These are phyloP conservation scores for Globisporangium cylindrosporum DNA, from an alignment of 352 stramenopile species.

Conservation along the genomic window DNA sequence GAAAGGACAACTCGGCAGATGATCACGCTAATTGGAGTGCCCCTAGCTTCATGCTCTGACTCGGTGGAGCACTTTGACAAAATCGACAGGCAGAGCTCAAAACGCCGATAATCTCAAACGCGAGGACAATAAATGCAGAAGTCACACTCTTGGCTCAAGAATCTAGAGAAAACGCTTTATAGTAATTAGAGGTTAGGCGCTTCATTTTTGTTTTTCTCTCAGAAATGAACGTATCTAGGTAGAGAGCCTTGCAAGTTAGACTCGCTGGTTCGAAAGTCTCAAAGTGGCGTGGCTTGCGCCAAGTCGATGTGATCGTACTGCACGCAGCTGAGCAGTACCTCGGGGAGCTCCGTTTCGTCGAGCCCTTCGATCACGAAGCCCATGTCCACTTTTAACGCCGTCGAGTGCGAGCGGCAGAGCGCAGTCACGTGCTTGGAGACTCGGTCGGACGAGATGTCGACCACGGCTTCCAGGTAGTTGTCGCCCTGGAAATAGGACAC, in stretches of 20 bases:
- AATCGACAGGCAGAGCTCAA: too few relatives aligned
- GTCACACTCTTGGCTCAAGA: too few relatives aligned
- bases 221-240: neutral
- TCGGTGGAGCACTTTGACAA: too few relatives aligned
- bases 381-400: conserved; percentile 69
- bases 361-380: conserved; percentile 79
- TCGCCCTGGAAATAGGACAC: conserved; percentile 58
- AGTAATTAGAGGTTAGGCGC: neutral
- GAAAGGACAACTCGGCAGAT: too few relatives aligned
- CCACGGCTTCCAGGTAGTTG: conserved; percentile 70
- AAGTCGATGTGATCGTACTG: conserved; percentile 80
- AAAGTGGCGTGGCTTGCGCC: conserved; percentile 47
- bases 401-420: conserved; percentile 67
- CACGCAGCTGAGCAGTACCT: conserved; percentile 76
- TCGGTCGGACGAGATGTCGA: conserved; percentile 74
- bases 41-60: too few relatives aligned
- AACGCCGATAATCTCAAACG: too few relatives aligned
- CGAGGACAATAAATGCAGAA: too few relatives aligned
- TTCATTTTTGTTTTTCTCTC: neutral
- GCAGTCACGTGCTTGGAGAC: conserved; percentile 78
- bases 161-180: too few relatives aligned
- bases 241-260: neutral
- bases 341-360: conserved; percentile 63
- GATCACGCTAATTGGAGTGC: too few relatives aligned
- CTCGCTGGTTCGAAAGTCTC: neutral